These are phyloP conservation scores for Vachellia collinsii DNA, from an alignment of 306 rosid species.

Conservation along the genomic window DNA sequence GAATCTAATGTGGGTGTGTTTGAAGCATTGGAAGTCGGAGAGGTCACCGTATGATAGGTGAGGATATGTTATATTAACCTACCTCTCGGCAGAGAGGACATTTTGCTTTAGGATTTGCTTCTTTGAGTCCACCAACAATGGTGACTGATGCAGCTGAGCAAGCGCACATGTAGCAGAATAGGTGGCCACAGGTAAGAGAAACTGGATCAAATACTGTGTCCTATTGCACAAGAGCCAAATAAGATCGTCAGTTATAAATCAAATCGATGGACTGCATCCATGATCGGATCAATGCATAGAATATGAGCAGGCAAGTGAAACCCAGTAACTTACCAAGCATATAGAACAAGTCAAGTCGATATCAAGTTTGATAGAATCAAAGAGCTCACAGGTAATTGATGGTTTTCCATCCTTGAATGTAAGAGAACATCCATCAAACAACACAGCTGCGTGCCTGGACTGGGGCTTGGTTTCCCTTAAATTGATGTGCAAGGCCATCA, in stretches of 20 bases:
- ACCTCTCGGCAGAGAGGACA: conserved; percentile 97
- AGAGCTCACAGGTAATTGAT: conserved; percentile 79
- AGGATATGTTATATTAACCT: conserved; percentile 14
- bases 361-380: conserved; percentile 80
- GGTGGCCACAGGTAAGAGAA: conserved; percentile 90
- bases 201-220: conserved; percentile 95
- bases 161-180: conserved; percentile 88
- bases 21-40: neutral
- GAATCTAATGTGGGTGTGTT: neutral
- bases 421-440: conserved; percentile 78
- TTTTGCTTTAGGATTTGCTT: conserved; percentile 57
- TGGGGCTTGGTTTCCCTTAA: conserved; percentile 63
- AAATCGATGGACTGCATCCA: conserved; percentile 1
- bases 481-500: conserved; percentile 92
- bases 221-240: conserved; percentile 43
- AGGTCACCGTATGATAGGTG: neutral
- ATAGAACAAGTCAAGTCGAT: conserved; percentile 87
- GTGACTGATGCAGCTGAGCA: conserved; percentile 90
- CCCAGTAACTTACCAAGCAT: conserved; percentile 77
- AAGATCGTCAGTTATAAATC: conserved; percentile 11
- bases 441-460: conserved; percentile 44
- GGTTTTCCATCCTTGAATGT: conserved; percentile 74
- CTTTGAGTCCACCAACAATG: conserved; percentile 71
- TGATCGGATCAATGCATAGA: neutral
- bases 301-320: neutral